phyloP scores from a whole-genome alignment of 1,284 basidiomycete genomes.

The Puccinia hordei region DNA sequence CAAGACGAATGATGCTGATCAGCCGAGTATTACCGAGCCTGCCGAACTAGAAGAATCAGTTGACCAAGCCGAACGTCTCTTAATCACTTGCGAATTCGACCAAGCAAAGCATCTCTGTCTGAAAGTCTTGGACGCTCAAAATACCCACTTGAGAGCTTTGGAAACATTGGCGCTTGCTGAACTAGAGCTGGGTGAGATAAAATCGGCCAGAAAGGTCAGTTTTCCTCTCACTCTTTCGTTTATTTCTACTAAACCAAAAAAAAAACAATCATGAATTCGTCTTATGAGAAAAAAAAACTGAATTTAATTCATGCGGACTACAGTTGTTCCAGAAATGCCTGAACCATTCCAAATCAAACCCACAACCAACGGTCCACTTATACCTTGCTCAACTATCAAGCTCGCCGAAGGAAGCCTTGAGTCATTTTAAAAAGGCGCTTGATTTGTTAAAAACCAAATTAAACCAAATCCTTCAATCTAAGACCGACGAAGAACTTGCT shows the following conservation, averaged over 20 bases:
- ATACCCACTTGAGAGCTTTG: conserved; percentile 32
- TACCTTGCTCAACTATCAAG: conserved; percentile 85
- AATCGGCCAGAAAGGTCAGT: conserved; percentile 72
- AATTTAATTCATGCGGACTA: background rate
- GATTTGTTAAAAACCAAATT: conserved; percentile 72
- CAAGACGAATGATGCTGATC: background rate
- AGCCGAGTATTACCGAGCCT: background rate
- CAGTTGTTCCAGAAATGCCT: conserved; percentile 42
- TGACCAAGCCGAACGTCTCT: conserved; percentile 32
- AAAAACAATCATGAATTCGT: too few species aligned
- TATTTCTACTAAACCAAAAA: background rate
- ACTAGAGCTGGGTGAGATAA: conserved; percentile 68
- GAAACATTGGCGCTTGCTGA: conserved; percentile 60
- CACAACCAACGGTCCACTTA: conserved; percentile 74
- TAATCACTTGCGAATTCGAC: conserved; percentile 41
- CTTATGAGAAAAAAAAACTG: background rate
- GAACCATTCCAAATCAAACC: conserved; percentile 60
- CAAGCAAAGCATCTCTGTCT: conserved; percentile 25
- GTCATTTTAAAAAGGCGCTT: conserved; percentile 78
- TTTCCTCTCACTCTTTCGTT: background rate
- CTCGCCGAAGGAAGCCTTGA: conserved; percentile 74
- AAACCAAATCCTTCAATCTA: conserved; percentile 55
- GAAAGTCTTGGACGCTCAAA: conserved; percentile 4
- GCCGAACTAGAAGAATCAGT: background rate
- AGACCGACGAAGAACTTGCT: conserved; percentile 25